Percentiles rank a stretch among this genome's conserved stretches.
These are phyloP conservation scores for Chamaenerion angustifolium DNA, from an alignment of 345 rosid genomes.

Conservation along the genomic window DNA sequence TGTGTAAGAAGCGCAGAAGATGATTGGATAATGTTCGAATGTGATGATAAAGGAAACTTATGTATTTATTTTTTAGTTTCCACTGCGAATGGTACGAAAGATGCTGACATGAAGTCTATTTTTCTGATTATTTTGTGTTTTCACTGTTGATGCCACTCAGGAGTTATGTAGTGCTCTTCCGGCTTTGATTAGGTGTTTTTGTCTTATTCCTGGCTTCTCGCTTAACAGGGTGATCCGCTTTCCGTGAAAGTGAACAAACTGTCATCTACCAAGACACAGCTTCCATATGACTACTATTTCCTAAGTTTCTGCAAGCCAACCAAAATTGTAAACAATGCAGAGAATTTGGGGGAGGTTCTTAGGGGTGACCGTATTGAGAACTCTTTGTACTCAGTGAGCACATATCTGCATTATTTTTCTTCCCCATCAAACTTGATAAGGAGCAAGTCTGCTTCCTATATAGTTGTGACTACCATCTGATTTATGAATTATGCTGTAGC, in stretches of 20 bases:
- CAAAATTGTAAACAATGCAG: slow-evolving; percentile 61
- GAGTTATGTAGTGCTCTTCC: too few species aligned
- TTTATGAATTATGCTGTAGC: slow-evolving; percentile 9
- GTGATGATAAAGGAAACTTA: too few species aligned
- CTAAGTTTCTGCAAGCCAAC: slow-evolving; percentile 60
- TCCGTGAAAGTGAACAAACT: slow-evolving; percentile 84
- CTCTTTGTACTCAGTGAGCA: slow-evolving; percentile 17
- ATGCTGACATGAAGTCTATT: too few species aligned
- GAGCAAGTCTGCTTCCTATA: too few species aligned
- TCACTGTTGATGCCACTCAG: too few species aligned
- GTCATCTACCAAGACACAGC: slow-evolving; percentile 89
- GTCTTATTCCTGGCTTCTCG: not conserved
- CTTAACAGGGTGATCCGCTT: slow-evolving; percentile 40
- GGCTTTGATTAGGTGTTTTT: too few species aligned
- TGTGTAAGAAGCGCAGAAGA: too few species aligned
- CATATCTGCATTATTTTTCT: not conserved
- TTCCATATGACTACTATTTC: slow-evolving; percentile 89
- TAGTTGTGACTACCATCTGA: not conserved
- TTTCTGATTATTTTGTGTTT: too few species aligned
- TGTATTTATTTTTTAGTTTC: too few species aligned
- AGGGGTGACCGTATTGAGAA: slow-evolving; percentile 34
- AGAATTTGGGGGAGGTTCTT: slow-evolving; percentile 41
- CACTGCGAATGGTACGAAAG: too few species aligned
- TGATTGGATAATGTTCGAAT: too few species aligned
- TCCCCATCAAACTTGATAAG: too few species aligned